These are phyloP conservation scores for Stephanodiscus triporus DNA, from an alignment of 108 stramenopile species.

Conservation along the genomic window DNA sequence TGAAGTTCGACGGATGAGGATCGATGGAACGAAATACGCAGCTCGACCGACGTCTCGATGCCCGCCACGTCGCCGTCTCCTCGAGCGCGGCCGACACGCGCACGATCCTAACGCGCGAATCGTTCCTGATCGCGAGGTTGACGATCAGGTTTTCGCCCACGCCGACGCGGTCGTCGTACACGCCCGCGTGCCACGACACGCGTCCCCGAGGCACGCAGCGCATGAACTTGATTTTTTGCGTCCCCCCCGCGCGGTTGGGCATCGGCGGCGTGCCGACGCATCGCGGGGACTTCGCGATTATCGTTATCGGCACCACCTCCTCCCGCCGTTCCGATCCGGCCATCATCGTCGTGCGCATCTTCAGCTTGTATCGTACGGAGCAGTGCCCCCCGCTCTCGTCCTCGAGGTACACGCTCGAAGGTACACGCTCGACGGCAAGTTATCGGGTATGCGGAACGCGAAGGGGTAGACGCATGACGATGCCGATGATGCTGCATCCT, in stretches of 20 bases:
- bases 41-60: background rate
- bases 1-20: background rate
- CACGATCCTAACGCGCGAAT: conserved; percentile 5
- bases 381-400: conserved; percentile 16
- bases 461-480: background rate
- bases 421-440: too few relatives aligned
- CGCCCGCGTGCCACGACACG: conserved; percentile 10
- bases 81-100: conserved; percentile 16
- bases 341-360: background rate
- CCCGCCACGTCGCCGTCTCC: conserved; percentile 7
- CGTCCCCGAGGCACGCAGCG: conserved; percentile 23
- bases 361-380: conserved; percentile 12
- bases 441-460: conserved; percentile 19
- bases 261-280: background rate
- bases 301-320: conserved; percentile 2
- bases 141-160: conserved; percentile 15
- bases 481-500: background rate
- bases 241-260: conserved; percentile 6
- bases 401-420: conserved; percentile 1
- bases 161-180: conserved; percentile 10
- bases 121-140: conserved; percentile 6
- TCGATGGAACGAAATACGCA: background rate
- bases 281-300: conserved; percentile 15
- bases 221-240: background rate
- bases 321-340: background rate